phyloP scores from a whole-genome alignment of 108 stramenopile genomes.

The Stephanodiscus triporus region DNA sequence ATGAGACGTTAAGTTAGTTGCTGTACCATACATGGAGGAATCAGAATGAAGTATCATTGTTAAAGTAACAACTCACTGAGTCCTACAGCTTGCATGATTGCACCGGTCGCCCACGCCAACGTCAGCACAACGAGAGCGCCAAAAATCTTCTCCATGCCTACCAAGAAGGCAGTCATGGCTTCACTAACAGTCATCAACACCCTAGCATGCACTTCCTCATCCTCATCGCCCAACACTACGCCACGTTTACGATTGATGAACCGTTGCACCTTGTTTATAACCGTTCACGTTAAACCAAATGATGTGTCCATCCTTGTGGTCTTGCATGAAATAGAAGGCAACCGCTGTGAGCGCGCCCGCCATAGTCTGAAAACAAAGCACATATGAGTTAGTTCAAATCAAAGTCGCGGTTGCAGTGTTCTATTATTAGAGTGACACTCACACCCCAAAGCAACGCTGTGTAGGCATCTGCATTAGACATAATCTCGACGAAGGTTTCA shows the following conservation, averaged over 20 bases:
- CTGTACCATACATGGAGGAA: too few species aligned
- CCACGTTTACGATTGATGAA: not conserved
- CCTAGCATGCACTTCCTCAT: constrained; percentile 10
- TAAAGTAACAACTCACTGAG: constrained; percentile 18
- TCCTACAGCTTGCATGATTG: constrained; percentile 62
- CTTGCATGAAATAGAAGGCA: constrained; percentile 59
- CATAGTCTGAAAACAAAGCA: constrained; percentile 17
- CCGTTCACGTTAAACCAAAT: constrained; percentile 29
- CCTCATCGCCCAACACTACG: constrained; percentile 7
- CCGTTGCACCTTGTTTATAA: constrained; percentile 6
- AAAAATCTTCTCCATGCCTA: constrained; percentile 56
- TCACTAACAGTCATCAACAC: constrained; percentile 45
- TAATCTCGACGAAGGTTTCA: not conserved
- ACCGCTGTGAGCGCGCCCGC: constrained; percentile 47
- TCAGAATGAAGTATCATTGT: too few species aligned
- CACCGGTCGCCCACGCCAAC: constrained; percentile 67
- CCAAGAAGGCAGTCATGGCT: constrained; percentile 51
- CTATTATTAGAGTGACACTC: not conserved
- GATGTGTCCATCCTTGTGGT: constrained; percentile 46
- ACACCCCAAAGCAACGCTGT: constrained; percentile 64
- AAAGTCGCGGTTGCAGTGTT: too few species aligned
- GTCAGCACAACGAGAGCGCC: constrained; percentile 48
- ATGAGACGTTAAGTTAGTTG: too few species aligned
- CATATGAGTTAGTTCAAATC: too few species aligned
- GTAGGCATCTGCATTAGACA: constrained; percentile 47